phyloP scores from a whole-genome alignment of 2,329 filamentous ascomycete species.

The Colletotrichum agaves region DNA sequence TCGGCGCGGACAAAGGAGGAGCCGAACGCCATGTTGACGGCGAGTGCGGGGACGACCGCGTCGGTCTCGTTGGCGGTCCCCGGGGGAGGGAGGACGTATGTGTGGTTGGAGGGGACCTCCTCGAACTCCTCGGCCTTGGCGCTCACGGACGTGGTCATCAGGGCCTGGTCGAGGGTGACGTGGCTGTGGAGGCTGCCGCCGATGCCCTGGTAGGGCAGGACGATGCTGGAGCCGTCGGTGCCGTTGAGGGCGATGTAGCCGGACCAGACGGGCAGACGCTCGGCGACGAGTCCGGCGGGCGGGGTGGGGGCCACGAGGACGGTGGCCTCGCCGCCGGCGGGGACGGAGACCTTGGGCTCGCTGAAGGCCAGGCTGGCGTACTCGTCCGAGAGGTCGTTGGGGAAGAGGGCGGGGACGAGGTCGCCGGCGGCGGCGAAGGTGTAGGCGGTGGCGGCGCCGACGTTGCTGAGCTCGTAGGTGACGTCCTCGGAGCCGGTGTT shows the following conservation, averaged over 20 bases:
- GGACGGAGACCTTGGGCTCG: conserved; percentile 55
- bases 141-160: conserved; percentile 51
- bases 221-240: conserved; percentile 50
- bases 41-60: conserved; percentile 52
- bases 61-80: conserved; percentile 48
- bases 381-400: conserved; percentile 54
- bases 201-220: conserved; percentile 55
- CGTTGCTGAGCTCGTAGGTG: conserved; percentile 63
- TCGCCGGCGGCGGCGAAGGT: conserved; percentile 53
- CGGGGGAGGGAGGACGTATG: conserved; percentile 54
- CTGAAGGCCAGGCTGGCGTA: conserved; percentile 57
- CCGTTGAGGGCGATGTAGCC: conserved; percentile 55
- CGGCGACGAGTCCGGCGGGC: conserved; percentile 49
- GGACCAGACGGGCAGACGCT: conserved; percentile 54
- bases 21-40: conserved; percentile 57
- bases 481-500: conserved; percentile 62
- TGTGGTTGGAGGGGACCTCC: conserved; percentile 47
- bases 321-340: conserved; percentile 54
- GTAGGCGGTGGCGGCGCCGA: conserved; percentile 64
- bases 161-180: conserved; percentile 49
- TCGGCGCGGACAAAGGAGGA: conserved; percentile 56
- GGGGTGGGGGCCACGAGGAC: conserved; percentile 58
- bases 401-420: conserved; percentile 54
- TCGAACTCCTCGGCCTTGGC: conserved; percentile 30
- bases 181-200: conserved; percentile 50